These are phyloP conservation scores for Fusarium gaditjirri DNA, from an alignment of 2,329 filamentous ascomycete genomes.

Conservation along the genomic window DNA sequence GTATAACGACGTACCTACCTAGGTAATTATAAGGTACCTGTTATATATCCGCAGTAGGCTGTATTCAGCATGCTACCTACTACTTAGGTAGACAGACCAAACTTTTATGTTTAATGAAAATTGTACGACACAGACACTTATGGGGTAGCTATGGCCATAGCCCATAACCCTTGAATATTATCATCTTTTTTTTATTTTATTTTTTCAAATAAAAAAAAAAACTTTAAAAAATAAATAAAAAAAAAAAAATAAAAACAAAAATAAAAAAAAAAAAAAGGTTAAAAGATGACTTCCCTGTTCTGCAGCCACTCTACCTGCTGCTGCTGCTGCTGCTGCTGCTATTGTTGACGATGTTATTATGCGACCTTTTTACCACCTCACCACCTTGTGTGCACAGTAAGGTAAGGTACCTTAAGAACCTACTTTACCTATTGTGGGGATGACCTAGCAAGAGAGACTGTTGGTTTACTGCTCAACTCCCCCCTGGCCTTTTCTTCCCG, in stretches of 20 bases:
- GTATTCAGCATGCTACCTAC: background rate
- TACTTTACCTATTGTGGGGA: constrained; percentile 23
- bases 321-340: background rate
- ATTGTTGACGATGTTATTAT: background rate
- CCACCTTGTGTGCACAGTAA: background rate
- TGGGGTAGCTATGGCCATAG: background rate
- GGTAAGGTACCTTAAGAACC: background rate
- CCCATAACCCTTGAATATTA: background rate
- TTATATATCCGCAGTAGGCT: background rate
- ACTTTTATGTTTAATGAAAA: background rate
- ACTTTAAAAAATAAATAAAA: too few relatives aligned
- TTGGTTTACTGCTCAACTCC: constrained; percentile 31
- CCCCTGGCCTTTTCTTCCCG: constrained; percentile 10
- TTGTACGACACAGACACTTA: background rate
- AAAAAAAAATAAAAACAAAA: too few relatives aligned
- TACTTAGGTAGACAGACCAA: background rate
- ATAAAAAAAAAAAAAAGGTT: background rate
- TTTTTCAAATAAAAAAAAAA: too few relatives aligned
- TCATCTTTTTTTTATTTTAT: background rate
- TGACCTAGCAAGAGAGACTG: constrained; percentile 15
- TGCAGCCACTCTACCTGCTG: constrained; percentile 44
- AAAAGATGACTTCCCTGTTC: constrained; percentile 21
- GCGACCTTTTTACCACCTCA: background rate
- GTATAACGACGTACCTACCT: background rate
- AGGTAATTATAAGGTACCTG: background rate